Conservation (phyloP, 495 filamentous ascomycete genomes). For the Schizothecium vesticola region DNA sequence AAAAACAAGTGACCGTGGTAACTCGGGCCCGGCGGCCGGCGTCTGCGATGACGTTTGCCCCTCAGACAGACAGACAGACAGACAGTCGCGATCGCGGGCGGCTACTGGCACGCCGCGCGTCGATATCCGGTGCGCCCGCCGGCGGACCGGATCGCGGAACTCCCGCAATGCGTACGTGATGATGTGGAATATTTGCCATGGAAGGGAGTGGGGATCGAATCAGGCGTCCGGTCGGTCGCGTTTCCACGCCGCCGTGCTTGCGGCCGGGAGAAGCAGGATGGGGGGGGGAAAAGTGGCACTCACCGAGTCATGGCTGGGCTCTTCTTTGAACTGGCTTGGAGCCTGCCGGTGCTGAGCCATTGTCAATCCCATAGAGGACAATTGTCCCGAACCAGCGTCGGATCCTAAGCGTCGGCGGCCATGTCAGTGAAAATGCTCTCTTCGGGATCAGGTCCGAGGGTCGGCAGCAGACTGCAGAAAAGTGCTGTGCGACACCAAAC, state of each 20-base stretch:
- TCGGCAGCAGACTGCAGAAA: slow-evolving; percentile 10
- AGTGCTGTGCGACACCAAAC: slow-evolving; percentile 18
- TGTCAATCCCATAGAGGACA: slow-evolving; percentile 33
- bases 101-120: neutral
- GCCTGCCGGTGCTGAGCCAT: slow-evolving; percentile 39
- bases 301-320: slow-evolving; percentile 34
- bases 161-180: neutral
- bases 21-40: neutral
- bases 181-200: neutral
- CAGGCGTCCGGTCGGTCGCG: neutral
- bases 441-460: neutral
- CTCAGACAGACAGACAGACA: neutral
- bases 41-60: neutral
- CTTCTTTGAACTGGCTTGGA: slow-evolving; percentile 35
- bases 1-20: neutral
- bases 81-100: neutral
- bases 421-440: slow-evolving; percentile 11
- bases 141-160: neutral
- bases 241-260: slow-evolving; percentile 3
- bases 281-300: slow-evolving; percentile 23
- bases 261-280: neutral
- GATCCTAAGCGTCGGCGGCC: neutral
- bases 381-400: neutral
- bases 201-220: neutral
- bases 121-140: neutral